Conservation (phyloP, 495 filamentous ascomycete species). For the Pyrenula massariospora region DNA sequence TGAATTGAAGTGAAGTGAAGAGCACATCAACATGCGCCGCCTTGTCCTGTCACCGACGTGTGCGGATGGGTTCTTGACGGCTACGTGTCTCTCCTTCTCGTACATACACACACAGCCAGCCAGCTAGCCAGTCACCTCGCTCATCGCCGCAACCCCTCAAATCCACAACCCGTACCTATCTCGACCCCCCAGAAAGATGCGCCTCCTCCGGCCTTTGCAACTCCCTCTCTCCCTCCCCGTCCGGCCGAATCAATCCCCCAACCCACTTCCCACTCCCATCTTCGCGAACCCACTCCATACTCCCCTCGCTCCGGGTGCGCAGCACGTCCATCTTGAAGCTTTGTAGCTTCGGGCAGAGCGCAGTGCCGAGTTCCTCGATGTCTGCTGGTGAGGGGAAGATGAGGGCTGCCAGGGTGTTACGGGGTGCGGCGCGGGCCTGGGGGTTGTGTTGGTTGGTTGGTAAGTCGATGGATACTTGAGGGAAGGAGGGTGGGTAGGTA, state of each 20-base stretch:
- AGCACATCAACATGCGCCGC: no score
- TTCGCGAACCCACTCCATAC: not conserved
- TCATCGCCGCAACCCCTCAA: no score
- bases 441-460: not conserved
- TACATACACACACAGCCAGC: no score
- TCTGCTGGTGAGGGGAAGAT: not conserved
- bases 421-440: not conserved
- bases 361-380: not conserved
- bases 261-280: slow-evolving; percentile 1
- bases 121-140: no score
- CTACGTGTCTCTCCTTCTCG: no score
- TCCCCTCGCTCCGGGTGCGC: not conserved
- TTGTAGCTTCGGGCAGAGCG: slow-evolving; percentile 1
- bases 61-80: no score
- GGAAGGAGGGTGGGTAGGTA: not conserved
- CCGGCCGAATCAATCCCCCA: not conserved
- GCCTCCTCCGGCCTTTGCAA: no score
- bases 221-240: no score
- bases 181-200: no score
- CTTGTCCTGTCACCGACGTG: no score
- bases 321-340: slow-evolving; percentile 4
- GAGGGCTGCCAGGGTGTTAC: not conserved
- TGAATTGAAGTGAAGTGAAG: no score
- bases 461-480: not conserved
- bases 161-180: no score